These are phyloP conservation scores for Rhinocladiella mackenziei DNA, from an alignment of 2,329 filamentous ascomycete genomes.

Conservation along the genomic window DNA sequence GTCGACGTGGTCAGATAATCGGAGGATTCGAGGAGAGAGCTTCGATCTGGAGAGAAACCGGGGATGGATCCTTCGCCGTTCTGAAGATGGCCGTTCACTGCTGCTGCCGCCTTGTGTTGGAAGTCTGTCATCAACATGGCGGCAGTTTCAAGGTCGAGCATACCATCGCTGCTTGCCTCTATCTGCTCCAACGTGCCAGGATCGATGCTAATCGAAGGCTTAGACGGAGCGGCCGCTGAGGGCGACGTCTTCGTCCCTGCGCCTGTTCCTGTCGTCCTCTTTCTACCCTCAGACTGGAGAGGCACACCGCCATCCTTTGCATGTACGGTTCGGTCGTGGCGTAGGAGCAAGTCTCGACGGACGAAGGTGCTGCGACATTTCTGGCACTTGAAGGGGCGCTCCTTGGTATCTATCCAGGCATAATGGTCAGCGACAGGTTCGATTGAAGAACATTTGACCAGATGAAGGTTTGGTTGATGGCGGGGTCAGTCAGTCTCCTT, in stretches of 20 bases:
- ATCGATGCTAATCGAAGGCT: constrained; percentile 76
- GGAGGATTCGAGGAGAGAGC: constrained; percentile 70
- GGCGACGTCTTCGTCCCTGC: constrained; percentile 65
- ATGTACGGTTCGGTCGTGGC: constrained; percentile 97
- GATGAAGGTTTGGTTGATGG: constrained; percentile 16
- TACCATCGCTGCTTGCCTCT: constrained; percentile 81
- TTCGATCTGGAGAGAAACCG: constrained; percentile 67
- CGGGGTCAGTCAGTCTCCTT: constrained; percentile 17
- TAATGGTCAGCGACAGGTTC: constrained; percentile 18
- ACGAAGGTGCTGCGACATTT: constrained; percentile 99
- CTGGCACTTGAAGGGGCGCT: constrained; percentile 96
- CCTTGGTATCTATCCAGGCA: constrained; percentile 76
- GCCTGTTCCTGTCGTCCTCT: constrained; percentile 43
- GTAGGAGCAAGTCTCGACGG: constrained; percentile 88
- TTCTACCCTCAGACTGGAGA: constrained; percentile 32
- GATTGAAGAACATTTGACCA: constrained; percentile 3
- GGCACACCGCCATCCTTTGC: constrained; percentile 79
- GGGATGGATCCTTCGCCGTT: constrained; percentile 51
- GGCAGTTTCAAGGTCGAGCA: constrained; percentile 94
- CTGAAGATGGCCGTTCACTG: constrained; percentile 48
- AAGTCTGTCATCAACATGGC: constrained; percentile 98
- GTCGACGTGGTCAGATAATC: constrained; percentile 75
- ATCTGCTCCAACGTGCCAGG: constrained; percentile 86
- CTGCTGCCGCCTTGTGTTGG: constrained; percentile 86
- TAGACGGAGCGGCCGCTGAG: constrained; percentile 53